phyloP scores from a whole-genome alignment of 1,284 basidiomycete species.

The Xerocomus amazonicus region DNA sequence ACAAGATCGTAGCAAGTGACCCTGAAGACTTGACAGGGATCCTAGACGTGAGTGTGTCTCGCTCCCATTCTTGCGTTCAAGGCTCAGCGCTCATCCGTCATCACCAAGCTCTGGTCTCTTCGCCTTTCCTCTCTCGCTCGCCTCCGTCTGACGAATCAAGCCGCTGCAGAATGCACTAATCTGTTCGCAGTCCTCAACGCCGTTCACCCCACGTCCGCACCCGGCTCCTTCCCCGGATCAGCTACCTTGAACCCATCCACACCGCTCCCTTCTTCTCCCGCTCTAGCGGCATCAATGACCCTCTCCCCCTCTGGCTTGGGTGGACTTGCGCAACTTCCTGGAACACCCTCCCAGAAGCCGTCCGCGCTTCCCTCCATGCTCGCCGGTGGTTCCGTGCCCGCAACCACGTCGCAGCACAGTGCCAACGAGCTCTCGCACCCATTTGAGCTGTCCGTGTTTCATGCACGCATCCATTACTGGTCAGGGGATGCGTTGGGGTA shows the following conservation, averaged over 20 bases:
- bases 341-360: constrained; percentile 23
- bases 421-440: constrained; percentile 58
- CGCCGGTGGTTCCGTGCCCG: no score
- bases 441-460: constrained; percentile 77
- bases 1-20: constrained; percentile 63
- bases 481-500: constrained; percentile 71
- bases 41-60: constrained; percentile 51
- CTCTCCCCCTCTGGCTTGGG: constrained; percentile 25
- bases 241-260: constrained; percentile 4
- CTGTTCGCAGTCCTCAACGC: constrained; percentile 68
- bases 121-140: constrained; percentile 73
- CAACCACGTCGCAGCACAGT: neutral
- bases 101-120: constrained; percentile 70
- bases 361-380: constrained; percentile 8
- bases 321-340: constrained; percentile 24
- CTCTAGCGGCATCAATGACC: constrained; percentile 2
- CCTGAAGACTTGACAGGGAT: constrained; percentile 63
- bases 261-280: constrained; percentile 18
- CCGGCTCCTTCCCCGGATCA: constrained; percentile 24
- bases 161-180: constrained; percentile 73
- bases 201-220: constrained; percentile 43
- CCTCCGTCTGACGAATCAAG: constrained; percentile 77
- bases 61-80: no score
- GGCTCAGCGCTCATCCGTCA: neutral
- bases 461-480: constrained; percentile 69